phyloP scores from a whole-genome alignment of 2,329 filamentous ascomycete genomes.

The Aspergillus bombycis region DNA sequence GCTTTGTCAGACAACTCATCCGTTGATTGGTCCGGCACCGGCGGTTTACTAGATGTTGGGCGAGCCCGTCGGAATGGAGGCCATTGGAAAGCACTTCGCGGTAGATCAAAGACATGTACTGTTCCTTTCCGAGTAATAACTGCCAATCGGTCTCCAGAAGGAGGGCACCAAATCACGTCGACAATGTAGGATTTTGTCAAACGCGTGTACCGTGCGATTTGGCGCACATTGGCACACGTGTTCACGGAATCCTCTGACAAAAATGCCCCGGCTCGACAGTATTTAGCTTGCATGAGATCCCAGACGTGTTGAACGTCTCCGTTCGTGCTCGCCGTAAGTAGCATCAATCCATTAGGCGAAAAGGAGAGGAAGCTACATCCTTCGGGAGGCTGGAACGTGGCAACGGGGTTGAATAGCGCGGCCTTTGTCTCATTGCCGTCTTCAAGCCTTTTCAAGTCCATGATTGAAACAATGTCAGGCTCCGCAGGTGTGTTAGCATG shows the following conservation, averaged over 20 bases:
- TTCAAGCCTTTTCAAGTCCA: slow-evolving; percentile 50
- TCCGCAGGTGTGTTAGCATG: slow-evolving; percentile 39
- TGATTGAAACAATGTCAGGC: slow-evolving; percentile 50
- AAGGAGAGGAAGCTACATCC: slow-evolving; percentile 55
- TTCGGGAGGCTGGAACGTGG: slow-evolving; percentile 52
- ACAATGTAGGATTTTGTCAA: slow-evolving; percentile 91
- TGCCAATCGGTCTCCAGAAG: slow-evolving; percentile 78
- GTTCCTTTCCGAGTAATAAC: slow-evolving; percentile 95
- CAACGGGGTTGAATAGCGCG: slow-evolving; percentile 40
- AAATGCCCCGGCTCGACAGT: slow-evolving; percentile 44
- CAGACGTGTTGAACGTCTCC: slow-evolving; percentile 55
- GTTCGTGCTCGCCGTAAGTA: slow-evolving; percentile 53
- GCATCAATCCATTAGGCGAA: slow-evolving; percentile 50
- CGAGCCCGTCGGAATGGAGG: slow-evolving; percentile 66
- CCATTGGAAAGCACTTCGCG: slow-evolving; percentile 81
- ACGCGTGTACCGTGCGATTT: slow-evolving; percentile 84
- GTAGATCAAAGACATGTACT: slow-evolving; percentile 87
- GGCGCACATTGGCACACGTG: slow-evolving; percentile 62
- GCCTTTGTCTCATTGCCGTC: slow-evolving; percentile 41
- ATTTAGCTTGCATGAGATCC: slow-evolving; percentile 53
- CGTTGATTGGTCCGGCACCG: slow-evolving; percentile 48
- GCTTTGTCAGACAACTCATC: slow-evolving; percentile 52
- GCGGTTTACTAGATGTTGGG: slow-evolving; percentile 39
- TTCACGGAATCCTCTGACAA: slow-evolving; percentile 38
- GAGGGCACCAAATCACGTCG: slow-evolving; percentile 84